These are phyloP conservation scores for Neonectria punicea DNA, from an alignment of 2,329 filamentous ascomycete species.

Conservation along the genomic window DNA sequence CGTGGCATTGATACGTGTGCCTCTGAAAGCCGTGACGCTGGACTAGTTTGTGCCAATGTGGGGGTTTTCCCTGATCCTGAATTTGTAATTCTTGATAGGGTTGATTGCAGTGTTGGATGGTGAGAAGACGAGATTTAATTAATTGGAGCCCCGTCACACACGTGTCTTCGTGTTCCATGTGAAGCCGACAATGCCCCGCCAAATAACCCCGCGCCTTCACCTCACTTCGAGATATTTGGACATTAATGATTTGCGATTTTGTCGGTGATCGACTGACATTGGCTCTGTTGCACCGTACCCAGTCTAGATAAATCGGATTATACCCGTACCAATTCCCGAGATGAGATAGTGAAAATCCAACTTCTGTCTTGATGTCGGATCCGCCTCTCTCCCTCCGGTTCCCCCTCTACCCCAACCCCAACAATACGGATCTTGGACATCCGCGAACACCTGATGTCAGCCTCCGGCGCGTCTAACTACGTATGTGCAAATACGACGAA, in stretches of 20 bases:
- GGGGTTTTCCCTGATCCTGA: not conserved
- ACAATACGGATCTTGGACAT: constrained; percentile 11
- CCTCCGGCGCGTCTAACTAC: constrained; percentile 9
- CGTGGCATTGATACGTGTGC: not conserved
- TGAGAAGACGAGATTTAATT: not conserved
- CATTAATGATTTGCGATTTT: not conserved
- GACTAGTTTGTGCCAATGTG: not conserved
- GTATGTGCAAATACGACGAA: not conserved
- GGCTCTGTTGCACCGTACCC: not conserved
- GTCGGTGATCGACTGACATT: not conserved
- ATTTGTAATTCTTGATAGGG: not conserved
- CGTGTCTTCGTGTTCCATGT: not conserved
- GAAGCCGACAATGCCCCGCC: not conserved
- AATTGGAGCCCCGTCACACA: not conserved
- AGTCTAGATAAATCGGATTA: not conserved
- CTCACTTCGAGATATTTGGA: not conserved
- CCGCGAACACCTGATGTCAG: constrained; percentile 17
- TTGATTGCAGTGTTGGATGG: not conserved
- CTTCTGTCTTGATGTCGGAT: not conserved
- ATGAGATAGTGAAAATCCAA: not conserved
- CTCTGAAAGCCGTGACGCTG: not conserved
- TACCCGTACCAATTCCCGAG: not conserved
- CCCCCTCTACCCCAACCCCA: not conserved
- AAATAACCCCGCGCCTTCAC: not conserved
- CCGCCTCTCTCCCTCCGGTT: not conserved